Base-by-base conservation (phyloP, 768 basidiomycete species). In the Naganishia friedmannii region DNA sequence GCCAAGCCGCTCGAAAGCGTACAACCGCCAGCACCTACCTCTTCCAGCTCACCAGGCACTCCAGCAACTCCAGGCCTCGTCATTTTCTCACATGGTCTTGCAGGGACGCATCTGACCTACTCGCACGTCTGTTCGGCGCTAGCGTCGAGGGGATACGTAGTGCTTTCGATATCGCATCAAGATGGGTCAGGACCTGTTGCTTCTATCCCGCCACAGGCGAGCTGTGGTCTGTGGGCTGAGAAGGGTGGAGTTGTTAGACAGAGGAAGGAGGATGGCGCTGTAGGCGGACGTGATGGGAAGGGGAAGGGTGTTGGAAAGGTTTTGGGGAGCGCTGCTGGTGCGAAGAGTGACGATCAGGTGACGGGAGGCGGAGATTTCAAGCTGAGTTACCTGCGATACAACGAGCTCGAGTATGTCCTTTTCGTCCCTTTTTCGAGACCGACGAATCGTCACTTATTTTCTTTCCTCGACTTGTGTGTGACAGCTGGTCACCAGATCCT, bases 51-150 rank as follows among this genome's bases (percentile, higher is more conserved):
- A 23, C 42, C 57, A 15, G 48, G 32, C 6, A 32, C n/a, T 0
- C 17, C 56, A 0, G 21, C n/a, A 12, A 26, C 13, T 7, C 65
- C 65, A 66, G 3, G 32, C 0, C 84, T 93, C 34, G 86, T 92
- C 34, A 85, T 93, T 48, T 93, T 92, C 81, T 90, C 89, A 12
- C 92, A 93, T 82, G 92, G 92, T 23, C 85, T 93, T 26, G 88
- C 87, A 23, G 91, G 91, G 4, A 87, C 85, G 53, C 83, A 87
- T 26, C 89, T 87, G 0, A 85, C 87, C 0, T 92, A 92, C 75
- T 89, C 87, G 86, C 89, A 91, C 78, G 78, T 89, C 69, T 92
- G 91, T 76, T 83, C 85, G 2, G 85, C 86, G 28, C 78, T 93
- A 26, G 93, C 92, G 3, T 86, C 89, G 4, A 84, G 88, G 45